Base-by-base conservation (phyloP, 768 basidiomycete genomes). In the Gloeophyllum trabeum region DNA sequence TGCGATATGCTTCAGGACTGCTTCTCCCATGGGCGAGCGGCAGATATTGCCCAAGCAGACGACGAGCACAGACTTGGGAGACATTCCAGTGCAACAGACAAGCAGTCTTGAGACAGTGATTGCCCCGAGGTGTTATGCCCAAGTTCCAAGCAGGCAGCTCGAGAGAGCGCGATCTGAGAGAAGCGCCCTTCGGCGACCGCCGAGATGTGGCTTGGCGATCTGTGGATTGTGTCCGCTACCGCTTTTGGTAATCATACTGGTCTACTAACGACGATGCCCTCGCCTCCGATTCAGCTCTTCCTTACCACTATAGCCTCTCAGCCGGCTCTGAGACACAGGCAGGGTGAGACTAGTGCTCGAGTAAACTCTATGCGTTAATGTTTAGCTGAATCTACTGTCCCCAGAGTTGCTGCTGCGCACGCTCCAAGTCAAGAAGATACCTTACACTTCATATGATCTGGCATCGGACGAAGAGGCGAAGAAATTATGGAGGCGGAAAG, bases 21-120 rank as follows among this genome's bases (percentile, higher is more conserved):
- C 91, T 62, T 92, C 88, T 23, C 89, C 91, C 78, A 94, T 88
- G 0, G 91, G 90, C 19, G 87, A 90, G 24, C 91, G 80, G 55
- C 89, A 89, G 45, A 89, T 88, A 55, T 89, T 89, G 10, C 85
- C 85, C 44, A 88, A 61, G 49, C 87, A 90, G 26, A 89, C 84
- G 46, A 88, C 60, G 39, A 90, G 73, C 23, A 81, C 82, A 41
- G 75, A 65, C 25, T 10, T 32, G 16, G 28, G 16, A 16, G 28
- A 32, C 28, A 32, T 32, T n/a, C n/a, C n/a, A n/a, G n/a, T n/a
- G n/a, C n/a, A n/a, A n/a, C n/a, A n/a, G n/a, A n/a, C n/a, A n/a
- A n/a, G n/a, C n/a, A n/a, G n/a, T n/a, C n/a, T n/a, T n/a, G n/a
- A n/a, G n/a, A n/a, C n/a, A n/a, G n/a, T n/a, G n/a, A n/a, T n/a